Base-by-base conservation (phyloP, 495 filamentous ascomycete species). In the Trichoderma orchidacearum region DNA sequence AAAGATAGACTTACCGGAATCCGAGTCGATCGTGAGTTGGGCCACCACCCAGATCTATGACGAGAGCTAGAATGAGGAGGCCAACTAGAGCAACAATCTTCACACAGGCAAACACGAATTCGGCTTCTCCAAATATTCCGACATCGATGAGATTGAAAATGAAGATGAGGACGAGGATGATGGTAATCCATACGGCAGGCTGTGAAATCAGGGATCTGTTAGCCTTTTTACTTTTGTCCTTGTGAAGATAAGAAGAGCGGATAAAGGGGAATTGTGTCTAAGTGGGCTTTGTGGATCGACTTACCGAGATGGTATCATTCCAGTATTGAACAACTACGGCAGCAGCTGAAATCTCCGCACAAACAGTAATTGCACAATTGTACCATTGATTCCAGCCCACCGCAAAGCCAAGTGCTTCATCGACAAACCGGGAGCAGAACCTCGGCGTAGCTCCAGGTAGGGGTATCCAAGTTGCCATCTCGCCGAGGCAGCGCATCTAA, bases 321-420 rank as follows among this genome's bases (percentile, higher is more conserved):
- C 88, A 93, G 64, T 80, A 91, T 56, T 85, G 80, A 34, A 91
- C 85, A 56, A 90, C 83, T 54, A 89, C 64, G 7, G 84, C 79
- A 2, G 87, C 84, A 2, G 85, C 86, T 3, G 83, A 84, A 17
- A 91, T 78, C 60, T 90, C 86, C n/a, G 87, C 74, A 30, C 84
- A 86, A 58, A 85, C 83, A 0, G 85, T 89, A 34, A 84, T 82
- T 18, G 75, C 67, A 71, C 64, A 74, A 41, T 66, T 72, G 50
- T 75, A 74, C 75, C 72, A 77, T 57, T 77, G 77, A 52, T 73
- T 66, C 86, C 86, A 91, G 28, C 86, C 86, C 66, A 90, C 83
- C 18, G 86, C 80, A 63, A 91, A 90, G 34, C 87, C 86, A 60
- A 92, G 67, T 58, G 84, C 84, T 31, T 80, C 78, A 60, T 90